phyloP scores from a whole-genome alignment of 768 basidiomycete species.

The Boletus patriciae region DNA sequence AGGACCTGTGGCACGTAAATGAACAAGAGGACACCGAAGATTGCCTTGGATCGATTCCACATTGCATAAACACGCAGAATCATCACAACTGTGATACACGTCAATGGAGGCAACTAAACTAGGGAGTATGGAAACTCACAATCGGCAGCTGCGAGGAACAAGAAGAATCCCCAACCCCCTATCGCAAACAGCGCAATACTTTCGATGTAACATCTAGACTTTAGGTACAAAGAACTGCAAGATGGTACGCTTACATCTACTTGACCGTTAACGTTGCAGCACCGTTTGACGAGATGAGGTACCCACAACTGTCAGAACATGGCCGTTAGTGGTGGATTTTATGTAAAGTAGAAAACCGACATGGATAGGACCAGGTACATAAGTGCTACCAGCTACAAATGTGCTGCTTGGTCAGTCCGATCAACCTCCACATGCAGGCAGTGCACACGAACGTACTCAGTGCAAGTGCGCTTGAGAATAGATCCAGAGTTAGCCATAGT shows the following conservation, averaged over 20 bases:
- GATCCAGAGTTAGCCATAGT: neutral
- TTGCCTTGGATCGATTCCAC: constrained; percentile 8
- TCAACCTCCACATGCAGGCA: neutral
- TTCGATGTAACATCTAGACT: neutral
- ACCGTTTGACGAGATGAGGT: neutral
- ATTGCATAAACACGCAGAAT: constrained; percentile 19
- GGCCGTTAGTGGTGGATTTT: neutral
- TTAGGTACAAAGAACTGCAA: neutral
- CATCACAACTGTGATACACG: constrained; percentile 14
- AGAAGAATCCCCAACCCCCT: neutral
- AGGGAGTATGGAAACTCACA: neutral
- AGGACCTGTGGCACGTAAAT: neutral
- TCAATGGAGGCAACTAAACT: neutral
- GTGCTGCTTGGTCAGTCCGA: neutral
- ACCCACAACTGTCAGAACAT: constrained; percentile 5
- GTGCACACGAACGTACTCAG: constrained; percentile 1
- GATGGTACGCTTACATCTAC: constrained; percentile 10
- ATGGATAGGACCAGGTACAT: constrained; percentile 1
- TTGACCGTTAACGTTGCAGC: neutral
- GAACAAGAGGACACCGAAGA: constrained; percentile 6
- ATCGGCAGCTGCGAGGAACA: constrained; percentile 7
- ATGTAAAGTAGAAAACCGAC: constrained; percentile 1
- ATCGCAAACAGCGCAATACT: neutral
- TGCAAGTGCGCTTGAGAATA: neutral
- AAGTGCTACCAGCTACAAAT: constrained; percentile 2